Percentiles rank a stretch among this genome's conserved stretches.
These are phyloP conservation scores for Andrographis paniculata DNA, from an alignment of 305 asterid species.

Conservation along the genomic window DNA sequence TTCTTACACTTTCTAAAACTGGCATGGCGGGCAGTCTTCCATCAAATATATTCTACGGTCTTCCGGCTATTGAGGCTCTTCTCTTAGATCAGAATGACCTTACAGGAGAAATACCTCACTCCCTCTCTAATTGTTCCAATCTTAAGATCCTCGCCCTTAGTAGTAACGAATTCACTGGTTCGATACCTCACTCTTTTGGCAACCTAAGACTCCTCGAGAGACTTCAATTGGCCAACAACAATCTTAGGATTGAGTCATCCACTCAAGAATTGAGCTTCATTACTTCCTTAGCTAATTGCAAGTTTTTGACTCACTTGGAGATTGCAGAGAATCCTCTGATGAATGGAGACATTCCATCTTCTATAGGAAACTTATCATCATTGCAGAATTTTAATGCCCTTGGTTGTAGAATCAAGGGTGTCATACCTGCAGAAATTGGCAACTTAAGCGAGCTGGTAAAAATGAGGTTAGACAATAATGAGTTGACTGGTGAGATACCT, in stretches of 20 bases:
- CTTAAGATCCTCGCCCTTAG: conserved; percentile 15
- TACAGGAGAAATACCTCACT: conserved; percentile 23
- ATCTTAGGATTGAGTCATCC: conserved; percentile 15
- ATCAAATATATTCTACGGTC: not conserved
- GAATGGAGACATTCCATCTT: conserved; percentile 24
- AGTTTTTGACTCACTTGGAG: conserved; percentile 7
- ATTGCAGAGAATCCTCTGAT: conserved; percentile 26
- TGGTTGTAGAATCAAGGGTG: conserved; percentile 22
- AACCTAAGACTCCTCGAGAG: not conserved
- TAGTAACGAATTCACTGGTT: conserved; percentile 4
- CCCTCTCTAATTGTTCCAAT: conserved; percentile 29
- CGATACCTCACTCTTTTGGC: not conserved
- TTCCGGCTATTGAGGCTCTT: conserved; percentile 1
- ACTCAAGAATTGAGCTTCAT: conserved; percentile 18
- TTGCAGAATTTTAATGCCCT: conserved; percentile 8
- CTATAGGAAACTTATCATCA: conserved; percentile 31
- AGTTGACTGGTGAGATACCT: conserved; percentile 26
- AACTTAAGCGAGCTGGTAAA: conserved; percentile 22
- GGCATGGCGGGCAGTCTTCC: not conserved
- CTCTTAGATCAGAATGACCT: not conserved
- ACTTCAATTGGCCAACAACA: conserved; percentile 6
- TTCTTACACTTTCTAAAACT: not conserved
- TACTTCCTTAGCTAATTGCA: conserved; percentile 31
- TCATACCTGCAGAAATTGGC: conserved; percentile 30
- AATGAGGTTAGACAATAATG: conserved; percentile 12